Percentiles rank a stretch among this genome's conserved stretches.
Evolutionary conservation across 495 filamentous ascomycete species (phyloP).

Genomic region (Apiosordaria backusii): DNA sequence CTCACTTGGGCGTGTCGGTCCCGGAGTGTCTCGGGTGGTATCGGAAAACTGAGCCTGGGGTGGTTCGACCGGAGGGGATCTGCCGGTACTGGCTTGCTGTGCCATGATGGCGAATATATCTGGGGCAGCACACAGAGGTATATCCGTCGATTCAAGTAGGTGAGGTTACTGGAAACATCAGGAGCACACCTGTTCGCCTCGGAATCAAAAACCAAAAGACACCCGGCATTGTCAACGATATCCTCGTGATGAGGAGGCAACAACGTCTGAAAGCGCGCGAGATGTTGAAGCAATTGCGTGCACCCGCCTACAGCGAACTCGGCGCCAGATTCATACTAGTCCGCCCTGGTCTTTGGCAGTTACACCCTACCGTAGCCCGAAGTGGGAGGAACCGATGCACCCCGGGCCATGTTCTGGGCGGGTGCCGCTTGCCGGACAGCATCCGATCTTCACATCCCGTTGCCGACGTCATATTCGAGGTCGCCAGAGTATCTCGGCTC

Average conservation of each 20-base stretch:
- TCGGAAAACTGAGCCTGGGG: not conserved
- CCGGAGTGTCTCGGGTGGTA: constrained; percentile 16
- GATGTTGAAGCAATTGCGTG: constrained; percentile 9
- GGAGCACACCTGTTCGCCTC: not conserved
- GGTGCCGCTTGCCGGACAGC: not conserved
- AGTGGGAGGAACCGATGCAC: not conserved
- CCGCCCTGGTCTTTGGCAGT: not conserved
- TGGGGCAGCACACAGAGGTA: not conserved
- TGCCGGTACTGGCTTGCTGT: not conserved
- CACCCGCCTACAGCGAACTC: constrained; percentile 7
- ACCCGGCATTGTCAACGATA: not conserved
- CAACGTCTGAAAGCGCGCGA: constrained; percentile 6
- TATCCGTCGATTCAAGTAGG: not conserved
- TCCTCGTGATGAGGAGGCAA: not conserved
- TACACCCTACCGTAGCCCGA: not conserved
- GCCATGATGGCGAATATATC: constrained; percentile 5
- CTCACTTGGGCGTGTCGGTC: constrained; percentile 19
- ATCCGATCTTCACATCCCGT: not conserved
- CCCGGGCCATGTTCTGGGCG: not conserved
- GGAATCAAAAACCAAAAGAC: not conserved
- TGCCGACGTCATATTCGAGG: not conserved
- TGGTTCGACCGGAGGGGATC: constrained; percentile 5
- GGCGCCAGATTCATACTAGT: constrained; percentile 1
- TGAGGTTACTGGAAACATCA: not conserved
- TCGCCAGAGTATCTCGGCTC: not conserved